Evolutionary conservation across 164 flowering plant genomes (phyloP), one percentile per base, ranked within the genome.

Genomic region (Kingdonia uniflora): DNA sequence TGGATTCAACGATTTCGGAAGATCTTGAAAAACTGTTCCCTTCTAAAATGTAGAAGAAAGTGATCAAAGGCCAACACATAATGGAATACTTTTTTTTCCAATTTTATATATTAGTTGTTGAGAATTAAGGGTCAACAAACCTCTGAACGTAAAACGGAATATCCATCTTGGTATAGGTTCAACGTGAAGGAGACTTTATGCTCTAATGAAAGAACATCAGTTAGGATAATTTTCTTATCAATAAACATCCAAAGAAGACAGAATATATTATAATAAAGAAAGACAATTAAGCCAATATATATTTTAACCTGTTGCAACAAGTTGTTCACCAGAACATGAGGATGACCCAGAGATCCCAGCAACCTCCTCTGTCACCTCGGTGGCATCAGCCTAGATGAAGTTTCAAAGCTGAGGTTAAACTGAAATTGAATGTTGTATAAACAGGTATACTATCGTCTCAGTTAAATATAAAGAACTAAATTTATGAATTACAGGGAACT

Each of bases 91-190:
- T 4, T 3, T 3, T 4, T 29, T 29, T 29, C 35, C 35, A 3
- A 29, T 29, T 29, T 29, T 3, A 29, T 3, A 3, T 3, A 3
- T 8, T 19, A 38, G 26, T 26, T 2, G 14, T 23, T 29, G 55
- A 55, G 44, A 38, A 40, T 11, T 22, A 38, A 22, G 35, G 8
- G 35, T 40, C n/a, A 53, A 66, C 95, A 71, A 60, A 88, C 99
- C 95, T 88, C 95, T 14, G 69, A 54, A 20, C 94, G 82, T 59
- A 81, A 80, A 45, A 92, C 69, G 17, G 79, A 79, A 71, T 77
- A 92, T 58, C 99, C 99, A 76, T 92, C 80, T n/a, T 71, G 79
- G 61, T 72, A 84, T 46, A 92, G 87, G 69, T 76, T 81, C 70
- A 94, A 69, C 16, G 76, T 75, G 74, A 88, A 86, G 35, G 97